Base-by-base conservation (phyloP, 257 asterid genomes). In the Fraxinus cuspidata region DNA sequence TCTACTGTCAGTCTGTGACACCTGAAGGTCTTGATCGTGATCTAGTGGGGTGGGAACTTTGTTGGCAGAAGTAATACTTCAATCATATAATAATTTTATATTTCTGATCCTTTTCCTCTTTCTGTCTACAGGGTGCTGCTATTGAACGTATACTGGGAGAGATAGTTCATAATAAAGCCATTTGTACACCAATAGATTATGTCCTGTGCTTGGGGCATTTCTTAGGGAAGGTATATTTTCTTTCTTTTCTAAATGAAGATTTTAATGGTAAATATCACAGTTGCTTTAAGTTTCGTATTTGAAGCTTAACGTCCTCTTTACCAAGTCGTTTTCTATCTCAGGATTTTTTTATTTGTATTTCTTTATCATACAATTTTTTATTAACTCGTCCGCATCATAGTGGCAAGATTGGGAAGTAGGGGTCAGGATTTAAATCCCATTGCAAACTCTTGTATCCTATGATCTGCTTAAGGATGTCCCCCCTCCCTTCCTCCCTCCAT, bases 101-200 rank as follows among this genome's bases (percentile, higher is more conserved):
- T 42, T 67, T n/a, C 27, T 10, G 15, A 32, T 71, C 35, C 7
- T 7, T 63, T 15, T 23, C 69, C 29, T 27, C 53, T 66, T 42
- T 28, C 13, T 69, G 23, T 63, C 38, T 81, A 74, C 82, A 94
- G 97, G 98, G 97, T 83, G 97, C 98, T 31, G 98, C 97, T 72
- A 92, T 94, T 71, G 96, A 92, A 81, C 96, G 98, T 82, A 94
- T 94, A 83, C 77, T 92, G 85, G 97, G 97, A 74, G 97, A 94
- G 91, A 94, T 94, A 25, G 97, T 92, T 81, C 98, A 92, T 40
- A 94, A 85, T 80, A 90, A 94, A 89, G 84, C 96, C 78, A 91
- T 90, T 80, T 79, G 81, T 42, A 83, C 89, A 16, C 98, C 98
- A 44, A 94, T 94, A 70, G 98, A 94, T 88, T 94, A 86, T 68